Evolutionary conservation across 345 rosid genomes (phyloP).

Genomic region (Dipteronia dyeriana): DNA sequence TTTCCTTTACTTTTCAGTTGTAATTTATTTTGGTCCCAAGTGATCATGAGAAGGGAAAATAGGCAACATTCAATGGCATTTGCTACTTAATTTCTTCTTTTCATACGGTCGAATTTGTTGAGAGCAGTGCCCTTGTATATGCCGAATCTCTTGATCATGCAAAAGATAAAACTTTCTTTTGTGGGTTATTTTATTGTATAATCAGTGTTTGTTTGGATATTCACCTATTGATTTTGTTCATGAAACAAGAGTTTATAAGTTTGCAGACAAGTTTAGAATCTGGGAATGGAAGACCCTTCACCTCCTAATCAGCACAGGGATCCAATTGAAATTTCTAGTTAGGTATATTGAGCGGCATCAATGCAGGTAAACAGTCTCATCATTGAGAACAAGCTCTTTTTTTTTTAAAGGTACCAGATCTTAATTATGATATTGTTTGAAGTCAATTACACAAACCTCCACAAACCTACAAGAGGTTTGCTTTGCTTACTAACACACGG

Average conservation of each 20-base stretch:
- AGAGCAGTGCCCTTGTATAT: background rate
- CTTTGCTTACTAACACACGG: too few relatives aligned
- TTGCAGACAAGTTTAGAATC: background rate
- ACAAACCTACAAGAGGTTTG: too few relatives aligned
- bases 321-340: too few relatives aligned
- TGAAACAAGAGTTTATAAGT: background rate
- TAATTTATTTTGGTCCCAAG: slow-evolving; percentile 12
- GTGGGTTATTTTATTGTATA: background rate
- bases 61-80: background rate
- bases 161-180: background rate
- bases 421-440: too few relatives aligned
- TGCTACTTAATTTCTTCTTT: background rate
- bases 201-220: background rate
- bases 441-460: too few relatives aligned
- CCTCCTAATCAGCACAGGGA: background rate
- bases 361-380: background rate
- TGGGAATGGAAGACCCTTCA: background rate
- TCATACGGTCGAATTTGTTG: background rate
- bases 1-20: slow-evolving; percentile 12
- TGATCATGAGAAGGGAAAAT: slow-evolving; percentile 5
- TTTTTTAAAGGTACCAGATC: too few relatives aligned
- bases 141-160: background rate
- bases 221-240: background rate
- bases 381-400: background rate
- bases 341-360: background rate